Percentiles rank a stretch among this genome's conserved stretches.
phyloP scores from a whole-genome alignment of 768 basidiomycete genomes.

The Russula abietina region DNA sequence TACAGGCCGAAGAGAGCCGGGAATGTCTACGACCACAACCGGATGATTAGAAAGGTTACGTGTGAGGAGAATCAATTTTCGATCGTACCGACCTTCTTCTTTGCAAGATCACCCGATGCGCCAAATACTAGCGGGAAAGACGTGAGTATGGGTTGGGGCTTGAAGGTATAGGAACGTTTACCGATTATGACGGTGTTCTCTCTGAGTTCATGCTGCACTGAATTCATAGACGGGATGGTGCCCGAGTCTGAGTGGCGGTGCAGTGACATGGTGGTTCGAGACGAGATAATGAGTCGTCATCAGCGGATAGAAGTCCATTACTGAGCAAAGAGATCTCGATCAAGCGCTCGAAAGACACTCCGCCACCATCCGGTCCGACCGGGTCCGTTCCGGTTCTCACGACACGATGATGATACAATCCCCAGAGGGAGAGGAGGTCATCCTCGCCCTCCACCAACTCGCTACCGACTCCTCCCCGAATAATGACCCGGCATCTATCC shows the following conservation, averaged over 20 bases:
- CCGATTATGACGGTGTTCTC: slow-evolving; percentile 89
- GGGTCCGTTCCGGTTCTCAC: not conserved
- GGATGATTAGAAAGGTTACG: slow-evolving; percentile 9
- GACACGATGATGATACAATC: slow-evolving; percentile 20
- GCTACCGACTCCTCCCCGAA: slow-evolving; percentile 41
- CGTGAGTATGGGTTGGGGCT: slow-evolving; percentile 6
- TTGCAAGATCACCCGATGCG: slow-evolving; percentile 94
- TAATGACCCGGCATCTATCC: slow-evolving; percentile 46
- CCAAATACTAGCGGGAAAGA: slow-evolving; percentile 62
- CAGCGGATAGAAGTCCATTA: not conserved
- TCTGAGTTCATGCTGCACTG: slow-evolving; percentile 57
- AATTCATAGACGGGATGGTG: slow-evolving; percentile 86
- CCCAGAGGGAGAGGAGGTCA: slow-evolving; percentile 49
- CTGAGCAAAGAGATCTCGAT: not conserved
- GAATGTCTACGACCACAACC: slow-evolving; percentile 59
- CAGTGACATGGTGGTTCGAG: not conserved
- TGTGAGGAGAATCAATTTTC: not conserved
- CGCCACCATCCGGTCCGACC: not conserved
- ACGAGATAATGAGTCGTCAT: not conserved
- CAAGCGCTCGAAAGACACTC: not conserved
- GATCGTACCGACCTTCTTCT: slow-evolving; percentile 75
- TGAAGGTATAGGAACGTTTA: slow-evolving; percentile 35
- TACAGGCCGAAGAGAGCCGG: slow-evolving; percentile 92
- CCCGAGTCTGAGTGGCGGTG: slow-evolving; percentile 50
- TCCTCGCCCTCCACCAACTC: slow-evolving; percentile 59